Evolutionary conservation across 192 early-diverging fungal species (phyloP).

Genomic region (Funneliformis mosseae): DNA sequence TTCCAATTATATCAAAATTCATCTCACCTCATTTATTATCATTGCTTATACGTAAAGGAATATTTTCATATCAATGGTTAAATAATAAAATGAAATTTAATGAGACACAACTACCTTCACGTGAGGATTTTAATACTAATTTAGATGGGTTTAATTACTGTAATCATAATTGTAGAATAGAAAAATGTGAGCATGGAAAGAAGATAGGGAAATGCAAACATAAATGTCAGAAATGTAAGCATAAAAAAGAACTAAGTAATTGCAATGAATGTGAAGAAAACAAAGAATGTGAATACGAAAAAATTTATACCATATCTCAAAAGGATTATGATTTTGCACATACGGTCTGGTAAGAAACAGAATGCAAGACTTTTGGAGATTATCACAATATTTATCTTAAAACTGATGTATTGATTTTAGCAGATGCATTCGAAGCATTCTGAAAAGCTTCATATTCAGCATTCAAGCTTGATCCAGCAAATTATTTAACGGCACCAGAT

Average conservation of each 20-base stretch:
- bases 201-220: too few relatives aligned
- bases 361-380: conserved; percentile 10
- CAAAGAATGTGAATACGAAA: conserved; percentile 21
- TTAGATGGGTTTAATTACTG: conserved; percentile 20
- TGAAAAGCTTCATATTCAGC: conserved; percentile 25
- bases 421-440: conserved; percentile 24
- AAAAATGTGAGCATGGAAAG: too few relatives aligned
- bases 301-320: conserved; percentile 24
- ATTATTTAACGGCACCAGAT: conserved; percentile 28
- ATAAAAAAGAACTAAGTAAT: too few relatives aligned
- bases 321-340: conserved; percentile 7
- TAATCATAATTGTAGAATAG: neutral
- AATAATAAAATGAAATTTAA: conserved; percentile 7
- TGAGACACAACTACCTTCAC: neutral
- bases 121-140: conserved; percentile 21
- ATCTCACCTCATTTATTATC: conserved; percentile 28
- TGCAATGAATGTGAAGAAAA: too few relatives aligned
- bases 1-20: conserved; percentile 27
- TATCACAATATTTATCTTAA: conserved; percentile 26
- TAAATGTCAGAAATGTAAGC: too few relatives aligned
- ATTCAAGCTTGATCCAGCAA: conserved; percentile 28
- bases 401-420: conserved; percentile 4
- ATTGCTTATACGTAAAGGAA: conserved; percentile 25
- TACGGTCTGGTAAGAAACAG: conserved; percentile 11
- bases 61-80: conserved; percentile 19